Evolutionary conservation across 2,329 filamentous ascomycete species (phyloP).

Genomic region (Trichophyton rubrum): DNA sequence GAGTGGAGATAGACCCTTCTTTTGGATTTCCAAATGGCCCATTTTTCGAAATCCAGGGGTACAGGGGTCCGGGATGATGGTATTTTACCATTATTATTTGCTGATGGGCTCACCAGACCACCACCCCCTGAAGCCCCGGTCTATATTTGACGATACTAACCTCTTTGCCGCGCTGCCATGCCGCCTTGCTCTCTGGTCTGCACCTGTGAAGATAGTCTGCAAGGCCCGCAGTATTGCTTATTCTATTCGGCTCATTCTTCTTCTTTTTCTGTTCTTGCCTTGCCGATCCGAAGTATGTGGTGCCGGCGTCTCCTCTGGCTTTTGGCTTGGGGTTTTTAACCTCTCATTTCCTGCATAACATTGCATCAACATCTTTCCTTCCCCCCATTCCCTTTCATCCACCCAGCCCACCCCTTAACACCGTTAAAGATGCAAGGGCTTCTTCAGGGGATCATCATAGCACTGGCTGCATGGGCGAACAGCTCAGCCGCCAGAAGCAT

Average conservation of each 20-base stretch:
- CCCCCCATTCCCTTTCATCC: not conserved
- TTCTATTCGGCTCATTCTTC: not conserved
- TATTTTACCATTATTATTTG: too few relatives aligned
- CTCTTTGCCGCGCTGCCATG: not conserved
- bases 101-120: too few relatives aligned
- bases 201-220: not conserved
- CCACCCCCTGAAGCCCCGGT: not conserved
- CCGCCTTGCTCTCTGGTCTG: not conserved
- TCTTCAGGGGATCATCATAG: constrained; percentile 15
- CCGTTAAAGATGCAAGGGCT: constrained; percentile 1
- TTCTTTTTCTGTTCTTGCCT: not conserved
- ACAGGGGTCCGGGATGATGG: not conserved
- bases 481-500: constrained; percentile 10
- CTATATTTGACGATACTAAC: not conserved
- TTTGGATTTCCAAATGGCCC: not conserved
- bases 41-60: not conserved
- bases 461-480: constrained; percentile 19
- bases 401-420: not conserved
- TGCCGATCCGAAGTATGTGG: not conserved
- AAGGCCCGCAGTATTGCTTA: too few relatives aligned
- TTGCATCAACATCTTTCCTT: not conserved
- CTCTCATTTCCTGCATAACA: not conserved
- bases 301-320: not conserved
- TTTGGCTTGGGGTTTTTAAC: not conserved
- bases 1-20: too few relatives aligned